Conservation (phyloP, 192 early-diverging fungal genomes). For the Gonapodya sp. region DNA sequence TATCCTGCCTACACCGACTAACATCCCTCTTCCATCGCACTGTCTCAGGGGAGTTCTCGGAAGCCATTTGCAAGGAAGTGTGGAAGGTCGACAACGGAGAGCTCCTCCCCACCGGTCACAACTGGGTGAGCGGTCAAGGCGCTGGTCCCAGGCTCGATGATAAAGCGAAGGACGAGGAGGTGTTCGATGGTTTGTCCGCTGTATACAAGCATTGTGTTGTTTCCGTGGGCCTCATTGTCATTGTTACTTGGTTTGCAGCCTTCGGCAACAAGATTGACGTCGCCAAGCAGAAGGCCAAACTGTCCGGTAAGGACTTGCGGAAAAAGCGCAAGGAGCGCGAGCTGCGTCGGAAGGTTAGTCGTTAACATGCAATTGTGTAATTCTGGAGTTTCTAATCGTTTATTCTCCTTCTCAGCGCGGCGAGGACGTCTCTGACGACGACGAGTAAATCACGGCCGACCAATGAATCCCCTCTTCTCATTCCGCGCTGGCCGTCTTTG, state of each 20-base stretch:
- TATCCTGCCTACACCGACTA: background rate
- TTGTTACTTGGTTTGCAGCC: too few species aligned
- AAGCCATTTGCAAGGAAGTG: conserved; percentile 7
- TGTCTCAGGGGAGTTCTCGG: conserved; percentile 5
- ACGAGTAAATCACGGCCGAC: background rate
- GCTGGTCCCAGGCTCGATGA: conserved; percentile 4
- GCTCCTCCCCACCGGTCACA: conserved; percentile 2
- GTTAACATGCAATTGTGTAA: background rate
- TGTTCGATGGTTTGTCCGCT: background rate
- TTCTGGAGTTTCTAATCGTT: background rate
- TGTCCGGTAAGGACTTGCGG: conserved; percentile 1
- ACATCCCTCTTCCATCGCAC: background rate
- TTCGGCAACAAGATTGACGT: conserved; percentile 4
- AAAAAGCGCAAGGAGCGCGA: conserved; percentile 2
- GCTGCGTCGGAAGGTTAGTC: background rate
- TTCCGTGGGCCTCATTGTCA: too few species aligned
- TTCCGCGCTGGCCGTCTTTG: too few species aligned
- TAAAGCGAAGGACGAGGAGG: background rate
- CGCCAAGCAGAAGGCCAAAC: conserved; percentile 7
- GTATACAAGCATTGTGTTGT: background rate
- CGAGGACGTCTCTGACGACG: conserved; percentile 9
- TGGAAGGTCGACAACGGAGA: background rate
- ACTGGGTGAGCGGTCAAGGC: conserved; percentile 4
- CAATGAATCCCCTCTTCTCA: too few species aligned
- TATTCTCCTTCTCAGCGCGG: background rate